A percentile compares a stretch with the other conserved stretches of the same genome.
These are phyloP conservation scores for Fusarium camptoceras DNA, from an alignment of 2,329 filamentous ascomycete species.

Conservation along the genomic window DNA sequence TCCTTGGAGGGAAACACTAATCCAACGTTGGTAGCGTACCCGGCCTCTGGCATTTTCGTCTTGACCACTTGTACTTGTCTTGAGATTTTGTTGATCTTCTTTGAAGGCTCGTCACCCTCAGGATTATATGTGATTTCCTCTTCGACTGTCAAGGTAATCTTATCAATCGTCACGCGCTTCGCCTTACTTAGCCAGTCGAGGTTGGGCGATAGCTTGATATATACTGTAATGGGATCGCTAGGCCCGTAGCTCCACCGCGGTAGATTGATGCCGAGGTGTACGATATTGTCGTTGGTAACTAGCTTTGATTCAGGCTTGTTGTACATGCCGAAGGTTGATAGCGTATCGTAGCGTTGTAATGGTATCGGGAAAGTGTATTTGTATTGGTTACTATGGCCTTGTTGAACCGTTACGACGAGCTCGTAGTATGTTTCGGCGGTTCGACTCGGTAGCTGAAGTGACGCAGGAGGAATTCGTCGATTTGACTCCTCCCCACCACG, in stretches of 20 bases:
- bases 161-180: constrained; percentile 90
- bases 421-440: constrained; percentile 99
- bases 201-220: constrained; percentile 93
- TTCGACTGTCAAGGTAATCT: constrained; percentile 93
- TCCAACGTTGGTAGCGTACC: constrained; percentile 92
- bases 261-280: constrained; percentile 90
- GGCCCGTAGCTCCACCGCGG: constrained; percentile 97
- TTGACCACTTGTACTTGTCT: constrained; percentile 86
- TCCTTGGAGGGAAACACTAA: constrained; percentile 93
- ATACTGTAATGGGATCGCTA: constrained; percentile 93
- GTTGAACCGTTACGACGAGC: constrained; percentile 93
- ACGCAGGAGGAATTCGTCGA: constrained; percentile 89
- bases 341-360: constrained; percentile 91
- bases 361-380: constrained; percentile 94
- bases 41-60: constrained; percentile 87
- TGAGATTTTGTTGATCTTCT: constrained; percentile 87
- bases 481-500: constrained; percentile 91
- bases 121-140: constrained; percentile 99
- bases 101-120: constrained; percentile 93
- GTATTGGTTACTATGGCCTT: constrained; percentile 86
- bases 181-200: constrained; percentile 92
- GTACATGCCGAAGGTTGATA: constrained; percentile 99
- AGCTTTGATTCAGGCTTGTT: constrained; percentile 93
- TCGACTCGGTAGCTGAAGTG: constrained; percentile 87
- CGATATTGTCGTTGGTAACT: constrained; percentile 86